These are phyloP conservation scores for Microdochium bolleyi DNA, from an alignment of 2,329 filamentous ascomycete genomes.

Conservation along the genomic window DNA sequence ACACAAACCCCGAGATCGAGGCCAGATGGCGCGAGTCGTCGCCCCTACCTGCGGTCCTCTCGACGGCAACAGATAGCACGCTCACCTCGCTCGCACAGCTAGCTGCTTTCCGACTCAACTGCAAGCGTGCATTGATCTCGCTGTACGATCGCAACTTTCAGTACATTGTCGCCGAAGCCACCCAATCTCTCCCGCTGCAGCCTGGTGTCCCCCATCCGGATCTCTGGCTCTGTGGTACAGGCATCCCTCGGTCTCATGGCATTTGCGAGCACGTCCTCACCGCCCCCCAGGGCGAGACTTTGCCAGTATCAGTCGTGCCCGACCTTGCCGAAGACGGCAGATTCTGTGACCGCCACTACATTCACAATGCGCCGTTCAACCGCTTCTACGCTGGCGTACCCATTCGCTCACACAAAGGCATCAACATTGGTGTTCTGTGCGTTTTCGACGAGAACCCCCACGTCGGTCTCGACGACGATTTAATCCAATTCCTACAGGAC, in stretches of 20 bases:
- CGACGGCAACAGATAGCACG: neutral
- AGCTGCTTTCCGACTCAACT: conserved; percentile 13
- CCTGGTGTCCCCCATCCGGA: neutral
- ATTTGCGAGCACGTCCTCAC: neutral
- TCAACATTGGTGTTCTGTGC: conserved; percentile 9
- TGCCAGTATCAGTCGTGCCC: neutral
- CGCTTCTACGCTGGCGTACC: conserved; percentile 10
- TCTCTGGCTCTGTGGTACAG: neutral
- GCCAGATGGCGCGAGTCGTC: neutral
- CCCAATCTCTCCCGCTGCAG: conserved; percentile 7
- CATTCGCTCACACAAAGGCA: conserved; percentile 7
- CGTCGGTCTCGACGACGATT: neutral
- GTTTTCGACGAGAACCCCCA: conserved; percentile 6
- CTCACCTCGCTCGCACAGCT: conserved; percentile 18
- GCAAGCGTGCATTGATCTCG: conserved; percentile 15
- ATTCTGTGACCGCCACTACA: neutral
- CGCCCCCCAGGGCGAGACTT: neutral
- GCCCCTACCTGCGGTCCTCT: neutral
- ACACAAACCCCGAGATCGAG: neutral
- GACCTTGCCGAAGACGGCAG: neutral
- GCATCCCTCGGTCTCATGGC: neutral
- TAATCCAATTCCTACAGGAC: conserved; percentile 5
- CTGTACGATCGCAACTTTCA: conserved; percentile 16
- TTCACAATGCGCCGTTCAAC: conserved; percentile 3
- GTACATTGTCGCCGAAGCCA: conserved; percentile 19